Evolutionary conservation across 2,329 filamentous ascomycete species (phyloP), one percentile per base, ranked within the genome.

Genomic region (Xylaria sp.): DNA sequence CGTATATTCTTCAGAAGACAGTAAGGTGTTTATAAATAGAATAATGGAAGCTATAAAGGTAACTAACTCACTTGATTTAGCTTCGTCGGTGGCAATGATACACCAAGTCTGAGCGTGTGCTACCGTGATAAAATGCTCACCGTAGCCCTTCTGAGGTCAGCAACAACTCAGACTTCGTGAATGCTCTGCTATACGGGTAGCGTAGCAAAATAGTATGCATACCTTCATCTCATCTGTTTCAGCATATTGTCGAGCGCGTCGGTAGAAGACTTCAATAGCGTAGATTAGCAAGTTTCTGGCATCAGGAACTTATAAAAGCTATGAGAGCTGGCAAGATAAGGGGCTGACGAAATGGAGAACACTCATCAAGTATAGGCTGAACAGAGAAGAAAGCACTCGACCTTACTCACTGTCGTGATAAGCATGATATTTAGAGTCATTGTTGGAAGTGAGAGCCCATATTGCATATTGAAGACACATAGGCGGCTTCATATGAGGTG

Each of bases 381-480:
- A 41, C 15, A 45, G 25, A 58, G 9, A 58, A 43, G 32, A 57
- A 2, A 43, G 9, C 18, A 15, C 18, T 23, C 18, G 12, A 12
- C 12, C 25, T 45, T 10, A 50, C 66, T 62, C 30, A 69, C 67
- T 86, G 8, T 92, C 90, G 68, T 93, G 89, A 45, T 93, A 87
- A 9, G 83, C 81, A 8, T 86, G 83, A 75, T 97, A 97, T 75
- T 93, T 93, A 46, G 92, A 86, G 36, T 90, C 88, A 1, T 90
- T 84, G 15, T 88, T 87, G 5, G 93, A 89, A 9, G 93, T 93
- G 73, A 93, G 83, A n/a, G 90, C 87, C 93, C 94, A 97, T 77
- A 97, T 93, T 28, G 90, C 91, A 79, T 97, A 97, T 75, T 94
- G 91, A 88, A 97, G 81, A 74, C 89, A 93, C 76, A 97, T 88